Percentiles rank a stretch among this genome's conserved stretches.
These are phyloP conservation scores for Globisporangium polare DNA, from an alignment of 352 stramenopile species.

Conservation along the genomic window DNA sequence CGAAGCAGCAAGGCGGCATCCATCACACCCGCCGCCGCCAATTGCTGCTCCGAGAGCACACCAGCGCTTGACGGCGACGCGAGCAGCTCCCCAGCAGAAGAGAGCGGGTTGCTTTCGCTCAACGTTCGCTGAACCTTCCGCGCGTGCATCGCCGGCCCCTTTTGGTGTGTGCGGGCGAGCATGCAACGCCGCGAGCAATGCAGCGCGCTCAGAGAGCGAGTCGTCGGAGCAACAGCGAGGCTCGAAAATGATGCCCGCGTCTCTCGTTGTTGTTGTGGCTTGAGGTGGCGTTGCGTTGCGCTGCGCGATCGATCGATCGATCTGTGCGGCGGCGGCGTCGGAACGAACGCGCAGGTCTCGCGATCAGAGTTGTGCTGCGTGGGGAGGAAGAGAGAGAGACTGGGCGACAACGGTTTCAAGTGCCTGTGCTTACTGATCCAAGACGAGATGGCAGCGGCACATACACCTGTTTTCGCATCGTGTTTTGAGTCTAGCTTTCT, in stretches of 20 bases:
- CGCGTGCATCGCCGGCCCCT: neutral
- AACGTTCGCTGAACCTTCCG: conserved; percentile 5
- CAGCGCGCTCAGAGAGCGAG: neutral
- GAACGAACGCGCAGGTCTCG: conserved; percentile 6
- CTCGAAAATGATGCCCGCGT: neutral
- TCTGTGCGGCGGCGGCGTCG: neutral
- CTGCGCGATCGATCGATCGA: too few species aligned
- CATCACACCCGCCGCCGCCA: too few species aligned
- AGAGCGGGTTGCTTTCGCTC: neutral
- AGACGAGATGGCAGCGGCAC: too few species aligned
- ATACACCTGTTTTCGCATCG: too few species aligned
- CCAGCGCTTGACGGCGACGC: neutral
- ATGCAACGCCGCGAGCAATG: neutral
- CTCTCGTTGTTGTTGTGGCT: neutral
- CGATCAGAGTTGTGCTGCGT: conserved; percentile 2
- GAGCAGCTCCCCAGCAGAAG: neutral
- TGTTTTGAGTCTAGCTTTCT: neutral
- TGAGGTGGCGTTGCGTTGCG: neutral
- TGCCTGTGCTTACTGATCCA: neutral
- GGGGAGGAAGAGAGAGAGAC: neutral
- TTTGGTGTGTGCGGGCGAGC: neutral
- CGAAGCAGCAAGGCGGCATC: neutral
- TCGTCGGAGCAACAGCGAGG: neutral
- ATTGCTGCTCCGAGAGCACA: too few species aligned
- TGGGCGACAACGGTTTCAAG: neutral